Base-by-base conservation (phyloP, 2,329 filamentous ascomycete genomes). In the Acrocalymma vagum region DNA sequence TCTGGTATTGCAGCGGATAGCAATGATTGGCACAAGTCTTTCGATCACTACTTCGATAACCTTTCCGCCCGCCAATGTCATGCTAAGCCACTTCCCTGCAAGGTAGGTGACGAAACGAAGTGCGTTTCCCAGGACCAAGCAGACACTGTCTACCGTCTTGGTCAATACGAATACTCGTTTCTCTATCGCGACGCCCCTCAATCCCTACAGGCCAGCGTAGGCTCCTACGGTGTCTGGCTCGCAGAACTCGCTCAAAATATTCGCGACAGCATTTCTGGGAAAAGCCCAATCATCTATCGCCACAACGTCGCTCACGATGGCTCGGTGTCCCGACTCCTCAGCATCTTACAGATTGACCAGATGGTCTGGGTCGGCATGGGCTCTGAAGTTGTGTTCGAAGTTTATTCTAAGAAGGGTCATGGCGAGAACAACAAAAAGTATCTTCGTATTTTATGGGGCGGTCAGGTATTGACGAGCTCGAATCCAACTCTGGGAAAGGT, bases 281-380 rank as follows among this genome's bases (percentile, higher is more conserved):
- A 45, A 15, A 53, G 43, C 6, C 32, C 45, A 1, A 65, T 81
- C 0, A 71, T 74, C 9, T 93, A 90, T 62, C 71, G 83, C 28
- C 89, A 94, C 60, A 92, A 93, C 50, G 78, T 94, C 24, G 89
- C 88, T 3, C 89, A 95, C 57, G 90, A 94, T 55, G 90, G 89
- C 3, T 86, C 82, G 3, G 61, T 92, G 6, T 83, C 85, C 9
- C 72, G 83, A 3, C 58, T 93, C 6, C 72, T 94, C 15, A 82
- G 82, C 3, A 78, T 92, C 11, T 62, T 94, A 59, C 88, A 93
- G 70, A 60, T 87, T 2, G 84, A 90, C 15, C 66, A 76, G 36
- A 93, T 93, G 88, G 83, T 90, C 1, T 93, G 88, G 88, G 88
- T 88, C 0, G 88, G 88, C 0, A 91, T 93, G 88, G 88, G 88